Conservation (phyloP, 1,284 basidiomycete species). For the Puccinia hordei region DNA sequence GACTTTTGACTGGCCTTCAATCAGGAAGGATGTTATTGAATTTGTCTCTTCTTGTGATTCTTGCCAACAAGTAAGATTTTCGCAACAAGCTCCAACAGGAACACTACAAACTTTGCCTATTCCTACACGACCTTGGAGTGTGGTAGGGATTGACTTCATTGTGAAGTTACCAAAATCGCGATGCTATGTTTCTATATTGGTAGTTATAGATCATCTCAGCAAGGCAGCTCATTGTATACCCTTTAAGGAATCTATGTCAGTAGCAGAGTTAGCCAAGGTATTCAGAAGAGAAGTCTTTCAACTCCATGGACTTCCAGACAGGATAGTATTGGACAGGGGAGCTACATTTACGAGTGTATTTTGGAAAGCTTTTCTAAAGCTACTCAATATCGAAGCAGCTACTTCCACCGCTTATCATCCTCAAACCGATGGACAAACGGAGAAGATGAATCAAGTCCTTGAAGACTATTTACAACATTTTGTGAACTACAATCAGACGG, state of each 20-base stretch:
- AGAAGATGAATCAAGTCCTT: no score
- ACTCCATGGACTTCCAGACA: slow-evolving; percentile 1
- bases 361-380: background rate
- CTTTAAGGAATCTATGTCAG: background rate
- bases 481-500: no score
- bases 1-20: slow-evolving; percentile 8
- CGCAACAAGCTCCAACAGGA: background rate
- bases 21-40: background rate
- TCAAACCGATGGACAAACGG: no score
- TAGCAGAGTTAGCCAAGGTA: background rate
- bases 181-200: slow-evolving; percentile 37
- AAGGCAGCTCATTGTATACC: slow-evolving; percentile 51
- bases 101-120: background rate
- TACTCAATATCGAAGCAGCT: background rate
- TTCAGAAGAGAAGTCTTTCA: background rate
- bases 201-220: slow-evolving; percentile 39
- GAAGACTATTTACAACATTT: no score
- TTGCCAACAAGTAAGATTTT: background rate
- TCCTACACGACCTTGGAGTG: no score
- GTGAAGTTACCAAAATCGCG: background rate
- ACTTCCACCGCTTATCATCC: slow-evolving; percentile 25
- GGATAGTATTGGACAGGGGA: slow-evolving; percentile 21
- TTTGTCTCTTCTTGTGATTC: slow-evolving; percentile 19
- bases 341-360: background rate
- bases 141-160: slow-evolving; percentile 40